A percentile compares a stretch with the other conserved stretches of the same genome.
phyloP scores from a whole-genome alignment of 2,329 filamentous ascomycete genomes.

The Paecilomyces dactylethromorphus region DNA sequence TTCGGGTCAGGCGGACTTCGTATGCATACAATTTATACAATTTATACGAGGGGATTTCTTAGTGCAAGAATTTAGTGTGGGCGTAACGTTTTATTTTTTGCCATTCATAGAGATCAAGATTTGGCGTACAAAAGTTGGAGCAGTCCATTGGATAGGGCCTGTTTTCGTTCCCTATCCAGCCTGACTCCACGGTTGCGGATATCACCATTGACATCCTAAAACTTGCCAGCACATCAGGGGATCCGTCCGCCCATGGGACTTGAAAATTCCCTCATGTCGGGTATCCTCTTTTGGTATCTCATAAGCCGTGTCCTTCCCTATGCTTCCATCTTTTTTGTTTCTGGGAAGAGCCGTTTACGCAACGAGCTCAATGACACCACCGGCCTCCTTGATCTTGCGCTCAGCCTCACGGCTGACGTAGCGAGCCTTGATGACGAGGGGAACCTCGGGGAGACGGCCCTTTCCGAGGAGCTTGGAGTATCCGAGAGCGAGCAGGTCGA shows the following conservation, averaged over 20 bases:
- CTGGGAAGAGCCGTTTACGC: conserved; percentile 53
- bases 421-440: conserved; percentile 87
- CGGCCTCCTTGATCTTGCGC: conserved; percentile 97
- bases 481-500: conserved; percentile 94
- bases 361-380: conserved; percentile 91
- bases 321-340: neutral
- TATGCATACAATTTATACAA: no score
- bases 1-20: no score
- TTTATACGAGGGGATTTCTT: neutral
- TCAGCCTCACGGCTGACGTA: conserved; percentile 96
- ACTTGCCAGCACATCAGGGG: neutral
- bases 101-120: neutral
- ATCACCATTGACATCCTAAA: neutral
- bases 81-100: neutral
- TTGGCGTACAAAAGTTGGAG: neutral
- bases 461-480: conserved; percentile 99
- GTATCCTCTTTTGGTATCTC: neutral
- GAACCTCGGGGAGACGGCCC: conserved; percentile 88
- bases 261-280: neutral
- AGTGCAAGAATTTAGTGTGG: neutral
- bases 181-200: neutral
- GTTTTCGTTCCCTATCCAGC: neutral
- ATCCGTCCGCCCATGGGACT: neutral
- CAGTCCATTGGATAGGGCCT: neutral
- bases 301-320: neutral